These are phyloP conservation scores for Blastobotrys chiropterorum DNA, from an alignment of 805 yeast genomes.

Conservation along the genomic window DNA sequence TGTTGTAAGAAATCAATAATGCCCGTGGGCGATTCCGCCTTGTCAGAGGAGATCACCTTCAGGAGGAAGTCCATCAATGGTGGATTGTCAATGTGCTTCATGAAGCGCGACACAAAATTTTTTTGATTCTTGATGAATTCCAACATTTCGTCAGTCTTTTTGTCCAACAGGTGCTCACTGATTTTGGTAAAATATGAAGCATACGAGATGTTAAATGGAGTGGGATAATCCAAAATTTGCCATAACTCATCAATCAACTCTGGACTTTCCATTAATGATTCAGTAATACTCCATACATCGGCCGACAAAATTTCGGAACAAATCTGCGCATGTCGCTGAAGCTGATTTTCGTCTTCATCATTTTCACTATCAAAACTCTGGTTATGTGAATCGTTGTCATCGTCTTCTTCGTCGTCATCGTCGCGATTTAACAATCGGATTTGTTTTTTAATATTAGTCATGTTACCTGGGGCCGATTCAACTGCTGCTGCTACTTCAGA, in stretches of 20 bases:
- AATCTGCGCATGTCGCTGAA: constrained; percentile 45
- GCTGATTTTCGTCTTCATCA: constrained; percentile 28
- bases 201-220: constrained; percentile 64
- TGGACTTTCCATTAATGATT: constrained; percentile 74
- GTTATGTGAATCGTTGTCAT: constrained; percentile 18
- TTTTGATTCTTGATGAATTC: constrained; percentile 62
- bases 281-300: constrained; percentile 91
- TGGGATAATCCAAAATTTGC: constrained; percentile 64
- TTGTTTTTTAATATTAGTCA: too few species aligned
- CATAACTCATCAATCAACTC: constrained; percentile 65
- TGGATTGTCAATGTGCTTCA: constrained; percentile 85
- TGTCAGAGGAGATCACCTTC: constrained; percentile 87
- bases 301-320: constrained; percentile 87
- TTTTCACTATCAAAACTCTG: constrained; percentile 12
- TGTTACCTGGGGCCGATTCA: too few species aligned
- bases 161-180: constrained; percentile 82
- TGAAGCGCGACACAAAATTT: constrained; percentile 68
- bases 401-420: constrained; percentile 17
- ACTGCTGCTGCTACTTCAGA: too few species aligned
- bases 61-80: constrained; percentile 89
- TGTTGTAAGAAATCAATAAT: constrained; percentile 67
- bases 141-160: constrained; percentile 76
- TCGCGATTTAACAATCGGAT: constrained; percentile 7
- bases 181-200: constrained; percentile 90
- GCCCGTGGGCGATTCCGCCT: constrained; percentile 83